These are phyloP conservation scores for Candida dubliniensis DNA, from an alignment of 1,139 yeast genomes.

Conservation along the genomic window DNA sequence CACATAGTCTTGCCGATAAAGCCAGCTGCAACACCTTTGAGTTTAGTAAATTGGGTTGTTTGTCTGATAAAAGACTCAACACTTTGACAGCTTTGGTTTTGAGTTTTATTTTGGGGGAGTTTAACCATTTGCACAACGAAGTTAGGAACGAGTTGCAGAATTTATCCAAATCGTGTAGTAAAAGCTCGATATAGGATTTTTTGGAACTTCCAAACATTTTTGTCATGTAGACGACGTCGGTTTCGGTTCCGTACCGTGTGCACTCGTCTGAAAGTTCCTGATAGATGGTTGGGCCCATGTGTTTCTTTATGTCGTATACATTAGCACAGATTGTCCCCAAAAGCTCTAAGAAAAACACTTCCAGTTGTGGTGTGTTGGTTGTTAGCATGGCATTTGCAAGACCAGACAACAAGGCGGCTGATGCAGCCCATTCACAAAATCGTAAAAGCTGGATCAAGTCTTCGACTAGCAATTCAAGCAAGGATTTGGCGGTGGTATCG, in stretches of 20 bases:
- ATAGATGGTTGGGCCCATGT: too few relatives aligned
- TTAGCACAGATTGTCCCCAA: slow-evolving; percentile 10
- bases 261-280: not conserved
- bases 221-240: not conserved
- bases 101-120: slow-evolving; percentile 56
- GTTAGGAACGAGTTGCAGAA: slow-evolving; percentile 56
- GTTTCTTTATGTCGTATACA: not conserved
- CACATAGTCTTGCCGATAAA: slow-evolving; percentile 52
- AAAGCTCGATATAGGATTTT: not conserved
- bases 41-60: slow-evolving; percentile 50
- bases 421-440: slow-evolving; percentile 62
- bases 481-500: slow-evolving; percentile 24
- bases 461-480: slow-evolving; percentile 52
- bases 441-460: slow-evolving; percentile 53
- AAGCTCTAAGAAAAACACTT: slow-evolving; percentile 8
- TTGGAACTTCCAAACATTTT: not conserved
- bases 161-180: slow-evolving; percentile 23
- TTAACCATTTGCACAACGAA: slow-evolving; percentile 48
- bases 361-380: too few relatives aligned
- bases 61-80: slow-evolving; percentile 44
- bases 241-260: not conserved
- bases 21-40: slow-evolving; percentile 52
- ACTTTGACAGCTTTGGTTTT: slow-evolving; percentile 67
- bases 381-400: slow-evolving; percentile 5
- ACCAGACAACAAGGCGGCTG: slow-evolving; percentile 31